Evolutionary conservation across 1,139 yeast species (phyloP).

Genomic region (Kodamaea sp.): DNA sequence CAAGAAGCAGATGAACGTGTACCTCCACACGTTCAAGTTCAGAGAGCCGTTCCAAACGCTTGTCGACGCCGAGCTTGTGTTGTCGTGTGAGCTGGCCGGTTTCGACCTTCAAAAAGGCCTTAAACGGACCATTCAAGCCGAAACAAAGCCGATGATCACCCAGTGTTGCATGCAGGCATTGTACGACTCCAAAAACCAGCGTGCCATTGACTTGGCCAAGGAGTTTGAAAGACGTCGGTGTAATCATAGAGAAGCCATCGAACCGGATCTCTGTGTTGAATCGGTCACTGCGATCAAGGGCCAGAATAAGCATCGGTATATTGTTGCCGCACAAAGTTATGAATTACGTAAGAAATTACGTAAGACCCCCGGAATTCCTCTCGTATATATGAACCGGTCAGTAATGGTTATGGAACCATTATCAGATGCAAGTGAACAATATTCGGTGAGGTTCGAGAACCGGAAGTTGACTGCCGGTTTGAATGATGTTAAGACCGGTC

Average conservation of each 20-base stretch:
- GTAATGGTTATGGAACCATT: constrained; percentile 97
- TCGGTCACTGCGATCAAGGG: constrained; percentile 70
- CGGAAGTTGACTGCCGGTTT: constrained; percentile 73
- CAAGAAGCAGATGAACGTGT: constrained; percentile 85
- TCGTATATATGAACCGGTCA: constrained; percentile 79
- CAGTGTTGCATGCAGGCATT: constrained; percentile 92
- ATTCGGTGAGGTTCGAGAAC: constrained; percentile 54
- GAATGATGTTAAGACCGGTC: constrained; percentile 44
- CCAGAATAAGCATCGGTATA: constrained; percentile 81
- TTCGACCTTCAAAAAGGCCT: constrained; percentile 78
- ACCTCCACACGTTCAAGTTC: constrained; percentile 82
- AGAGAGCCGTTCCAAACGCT: constrained; percentile 90
- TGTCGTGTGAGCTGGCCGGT: constrained; percentile 60
- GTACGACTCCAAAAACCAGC: constrained; percentile 66
- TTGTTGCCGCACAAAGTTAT: constrained; percentile 79
- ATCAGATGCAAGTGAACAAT: constrained; percentile 62
- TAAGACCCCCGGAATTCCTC: constrained; percentile 82
- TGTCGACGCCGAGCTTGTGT: constrained; percentile 75
- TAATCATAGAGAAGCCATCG: constrained; percentile 58
- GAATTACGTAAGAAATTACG: constrained; percentile 66
- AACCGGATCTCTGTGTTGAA: constrained; percentile 73
- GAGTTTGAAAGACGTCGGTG: constrained; percentile 75
- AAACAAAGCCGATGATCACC: constrained; percentile 89
- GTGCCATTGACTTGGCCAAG: constrained; percentile 77
- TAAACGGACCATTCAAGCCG: constrained; percentile 76